A percentile compares a stretch with the other conserved stretches of the same genome.
phyloP scores from a whole-genome alignment of 1,284 basidiomycete species.

The Athelia sp. region DNA sequence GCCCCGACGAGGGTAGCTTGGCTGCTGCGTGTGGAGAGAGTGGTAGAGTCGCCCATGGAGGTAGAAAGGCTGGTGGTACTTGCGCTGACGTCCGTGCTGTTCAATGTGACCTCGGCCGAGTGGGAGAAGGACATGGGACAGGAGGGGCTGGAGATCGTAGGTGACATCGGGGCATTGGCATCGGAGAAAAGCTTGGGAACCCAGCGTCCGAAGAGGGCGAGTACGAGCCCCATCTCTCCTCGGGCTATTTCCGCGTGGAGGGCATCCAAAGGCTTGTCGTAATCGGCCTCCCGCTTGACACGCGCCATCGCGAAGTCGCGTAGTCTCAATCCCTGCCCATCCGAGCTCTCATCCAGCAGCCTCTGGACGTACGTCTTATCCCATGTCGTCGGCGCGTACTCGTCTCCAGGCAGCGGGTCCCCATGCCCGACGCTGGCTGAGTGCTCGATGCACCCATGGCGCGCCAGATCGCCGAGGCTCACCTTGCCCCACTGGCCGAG shows the following conservation, averaged over 20 bases:
- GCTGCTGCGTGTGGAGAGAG: too few relatives aligned
- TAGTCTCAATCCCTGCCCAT: conserved; percentile 10
- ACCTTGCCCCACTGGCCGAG: conserved; percentile 15
- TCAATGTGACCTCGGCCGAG: too few relatives aligned
- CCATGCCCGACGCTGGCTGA: conserved; percentile 47
- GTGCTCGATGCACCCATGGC: conserved; percentile 43
- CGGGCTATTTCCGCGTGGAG: conserved; percentile 37
- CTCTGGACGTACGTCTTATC: conserved; percentile 12
- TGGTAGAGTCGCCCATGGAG: too few relatives aligned
- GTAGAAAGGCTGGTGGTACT: too few relatives aligned
- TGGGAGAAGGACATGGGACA: too few relatives aligned
- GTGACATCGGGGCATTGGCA: too few relatives aligned
- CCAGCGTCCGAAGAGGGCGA: conserved; percentile 23
- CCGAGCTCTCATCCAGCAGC: conserved; percentile 11
- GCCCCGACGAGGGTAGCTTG: too few relatives aligned
- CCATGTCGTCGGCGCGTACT: conserved; percentile 22
- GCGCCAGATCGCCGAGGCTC: conserved; percentile 32
- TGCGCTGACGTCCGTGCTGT: too few relatives aligned
- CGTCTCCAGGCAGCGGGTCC: conserved; percentile 16
- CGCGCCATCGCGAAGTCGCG: conserved; percentile 29
- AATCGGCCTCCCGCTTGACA: conserved; percentile 22
- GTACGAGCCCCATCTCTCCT: conserved; percentile 41
- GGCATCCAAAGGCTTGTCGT: conserved; percentile 21
- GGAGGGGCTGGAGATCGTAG: too few relatives aligned
- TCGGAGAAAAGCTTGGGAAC: too few relatives aligned